Conservation (phyloP, 352 stramenopile genomes). For the Globisporangium spiculum region DNA sequence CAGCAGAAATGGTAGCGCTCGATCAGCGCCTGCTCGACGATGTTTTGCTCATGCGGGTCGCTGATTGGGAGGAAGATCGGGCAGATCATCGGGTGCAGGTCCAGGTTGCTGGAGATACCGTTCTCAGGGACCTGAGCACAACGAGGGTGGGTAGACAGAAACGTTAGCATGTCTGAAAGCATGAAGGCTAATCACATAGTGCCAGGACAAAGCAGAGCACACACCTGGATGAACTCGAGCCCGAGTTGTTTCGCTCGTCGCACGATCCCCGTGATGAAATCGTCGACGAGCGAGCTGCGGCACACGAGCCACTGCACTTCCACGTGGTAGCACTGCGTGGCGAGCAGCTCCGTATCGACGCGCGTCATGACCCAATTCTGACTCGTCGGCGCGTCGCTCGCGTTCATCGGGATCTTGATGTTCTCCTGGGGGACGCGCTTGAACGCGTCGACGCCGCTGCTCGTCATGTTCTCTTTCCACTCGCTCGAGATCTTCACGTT, state of each 20-base stretch:
- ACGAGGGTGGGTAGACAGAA: not conserved
- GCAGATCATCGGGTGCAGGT: slow-evolving; percentile 73
- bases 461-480: slow-evolving; percentile 39
- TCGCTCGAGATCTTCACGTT: slow-evolving; percentile 53
- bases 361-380: slow-evolving; percentile 83
- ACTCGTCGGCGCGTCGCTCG: slow-evolving; percentile 60
- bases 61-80: slow-evolving; percentile 70
- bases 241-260: slow-evolving; percentile 76
- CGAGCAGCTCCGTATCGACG: slow-evolving; percentile 68
- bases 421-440: slow-evolving; percentile 63
- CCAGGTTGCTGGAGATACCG: slow-evolving; percentile 71
- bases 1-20: slow-evolving; percentile 69
- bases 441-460: slow-evolving; percentile 53
- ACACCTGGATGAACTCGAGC: slow-evolving; percentile 66
- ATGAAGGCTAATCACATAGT: not conserved
- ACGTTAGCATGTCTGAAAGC: not conserved
- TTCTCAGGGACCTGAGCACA: slow-evolving; percentile 45
- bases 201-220: not conserved
- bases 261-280: slow-evolving; percentile 66
- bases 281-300: slow-evolving; percentile 75
- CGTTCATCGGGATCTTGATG: slow-evolving; percentile 70
- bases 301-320: slow-evolving; percentile 87
- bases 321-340: slow-evolving; percentile 72
- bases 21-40: slow-evolving; percentile 62
- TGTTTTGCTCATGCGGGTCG: slow-evolving; percentile 36